These are phyloP conservation scores for Fusarium veterinarium DNA, from an alignment of 2,329 filamentous ascomycete species.

Conservation along the genomic window DNA sequence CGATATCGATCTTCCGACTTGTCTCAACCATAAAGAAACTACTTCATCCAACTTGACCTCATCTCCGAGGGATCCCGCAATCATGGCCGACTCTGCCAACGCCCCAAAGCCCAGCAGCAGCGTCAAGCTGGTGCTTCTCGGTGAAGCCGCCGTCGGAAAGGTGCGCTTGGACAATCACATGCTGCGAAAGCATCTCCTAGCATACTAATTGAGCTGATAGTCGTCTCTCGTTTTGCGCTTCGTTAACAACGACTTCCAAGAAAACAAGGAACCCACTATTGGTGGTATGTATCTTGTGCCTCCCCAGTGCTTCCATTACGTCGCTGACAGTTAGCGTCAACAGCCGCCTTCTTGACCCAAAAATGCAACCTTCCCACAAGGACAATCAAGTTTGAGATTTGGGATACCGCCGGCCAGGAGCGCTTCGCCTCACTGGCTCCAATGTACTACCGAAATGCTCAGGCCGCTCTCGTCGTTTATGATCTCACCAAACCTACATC, in stretches of 20 bases:
- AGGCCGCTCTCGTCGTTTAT: conserved; percentile 97
- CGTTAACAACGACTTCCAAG: conserved; percentile 99
- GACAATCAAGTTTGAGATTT: conserved; percentile 95
- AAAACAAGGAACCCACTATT: conserved; percentile 99
- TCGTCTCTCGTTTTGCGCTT: conserved; percentile 97
- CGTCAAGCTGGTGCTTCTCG: conserved; percentile 97
- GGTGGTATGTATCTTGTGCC: conserved; percentile 73
- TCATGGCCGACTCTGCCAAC: conserved; percentile 62
- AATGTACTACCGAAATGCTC: conserved; percentile 99
- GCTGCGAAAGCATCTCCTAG: background rate
- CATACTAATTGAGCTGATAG: conserved; percentile 60
- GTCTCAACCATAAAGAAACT: conserved; percentile 1
- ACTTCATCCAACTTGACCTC: conserved; percentile 15
- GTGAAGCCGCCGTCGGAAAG: conserved; percentile 98
- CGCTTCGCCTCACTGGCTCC: conserved; percentile 95
- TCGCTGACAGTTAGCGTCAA: conserved; percentile 24
- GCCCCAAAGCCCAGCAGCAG: conserved; percentile 97
- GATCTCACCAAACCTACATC: conserved; percentile 97
- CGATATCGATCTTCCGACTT: conserved; percentile 2
- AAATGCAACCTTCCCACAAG: conserved; percentile 96
- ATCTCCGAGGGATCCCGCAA: conserved; percentile 36
- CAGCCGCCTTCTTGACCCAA: conserved; percentile 97
- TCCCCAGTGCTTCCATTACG: background rate
- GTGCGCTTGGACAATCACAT: conserved; percentile 60
- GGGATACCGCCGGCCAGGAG: conserved; percentile 98